phyloP scores from a whole-genome alignment of 2,329 filamentous ascomycete species.

The Penicillium paneum region DNA sequence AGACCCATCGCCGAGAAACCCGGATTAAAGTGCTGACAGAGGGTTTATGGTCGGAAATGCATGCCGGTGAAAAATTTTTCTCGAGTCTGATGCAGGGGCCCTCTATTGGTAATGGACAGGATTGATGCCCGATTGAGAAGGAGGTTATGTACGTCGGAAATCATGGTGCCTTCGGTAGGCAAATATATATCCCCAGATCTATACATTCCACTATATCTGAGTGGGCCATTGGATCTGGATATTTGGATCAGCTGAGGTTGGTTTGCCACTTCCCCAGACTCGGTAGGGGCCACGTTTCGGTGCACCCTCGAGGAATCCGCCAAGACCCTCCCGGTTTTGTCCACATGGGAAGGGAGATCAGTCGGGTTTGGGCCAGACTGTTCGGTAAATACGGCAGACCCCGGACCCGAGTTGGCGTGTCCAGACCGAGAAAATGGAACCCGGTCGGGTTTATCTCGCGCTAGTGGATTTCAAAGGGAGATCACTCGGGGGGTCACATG shows the following conservation, averaged over 20 bases:
- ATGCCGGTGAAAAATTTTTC: slow-evolving; percentile 18
- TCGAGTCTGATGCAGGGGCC: slow-evolving; percentile 5
- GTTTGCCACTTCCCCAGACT: slow-evolving; percentile 24
- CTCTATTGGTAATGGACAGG: neutral
- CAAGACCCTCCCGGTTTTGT: slow-evolving; percentile 3
- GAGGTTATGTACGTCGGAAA: neutral
- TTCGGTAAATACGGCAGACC: slow-evolving; percentile 17
- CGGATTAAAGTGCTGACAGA: slow-evolving; percentile 24
- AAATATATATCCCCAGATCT: neutral
- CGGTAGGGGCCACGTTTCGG: slow-evolving; percentile 13
- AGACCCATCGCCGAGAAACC: slow-evolving; percentile 1
- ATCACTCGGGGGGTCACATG: slow-evolving; percentile 1
- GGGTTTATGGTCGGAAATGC: slow-evolving; percentile 2
- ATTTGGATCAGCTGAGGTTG: slow-evolving; percentile 6
- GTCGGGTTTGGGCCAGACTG: slow-evolving; percentile 15
- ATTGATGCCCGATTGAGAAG: slow-evolving; percentile 8
- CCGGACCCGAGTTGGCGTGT: slow-evolving; percentile 15
- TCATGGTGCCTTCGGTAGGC: neutral
- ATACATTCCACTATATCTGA: slow-evolving; percentile 1
- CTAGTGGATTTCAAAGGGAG: neutral
- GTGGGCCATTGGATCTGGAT: slow-evolving; percentile 10
- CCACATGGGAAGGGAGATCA: neutral
- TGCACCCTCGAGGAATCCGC: neutral
- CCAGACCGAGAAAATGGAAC: slow-evolving; percentile 5
- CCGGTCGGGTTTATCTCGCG: neutral